Conservation (phyloP, 257 asterid species). For the Osmanthus fragrans region DNA sequence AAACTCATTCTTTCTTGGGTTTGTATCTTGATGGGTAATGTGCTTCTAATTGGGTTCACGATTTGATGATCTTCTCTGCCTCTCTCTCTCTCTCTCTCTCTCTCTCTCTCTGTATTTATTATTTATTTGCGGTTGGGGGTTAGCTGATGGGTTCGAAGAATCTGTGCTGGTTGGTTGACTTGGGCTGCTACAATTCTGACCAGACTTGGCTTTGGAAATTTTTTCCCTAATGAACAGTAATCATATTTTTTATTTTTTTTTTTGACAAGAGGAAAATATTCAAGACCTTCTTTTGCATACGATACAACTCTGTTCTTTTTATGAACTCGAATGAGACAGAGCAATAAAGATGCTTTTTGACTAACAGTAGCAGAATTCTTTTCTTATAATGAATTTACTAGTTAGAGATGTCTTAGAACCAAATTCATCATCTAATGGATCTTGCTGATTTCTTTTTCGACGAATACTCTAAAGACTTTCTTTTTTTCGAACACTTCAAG, state of each 20-base stretch:
- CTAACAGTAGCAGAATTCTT: background rate
- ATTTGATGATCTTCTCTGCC: too few relatives aligned
- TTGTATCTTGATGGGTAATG: background rate
- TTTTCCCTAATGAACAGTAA: too few relatives aligned
- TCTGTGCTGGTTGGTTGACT: background rate
- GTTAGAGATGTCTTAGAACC: background rate
- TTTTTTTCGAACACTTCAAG: background rate
- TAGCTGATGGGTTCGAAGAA: background rate
- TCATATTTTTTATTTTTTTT: too few relatives aligned
- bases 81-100: too few relatives aligned
- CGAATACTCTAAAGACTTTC: background rate
- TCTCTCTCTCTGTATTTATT: too few relatives aligned
- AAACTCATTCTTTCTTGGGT: background rate
- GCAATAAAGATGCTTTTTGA: background rate
- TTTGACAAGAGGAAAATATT: background rate
- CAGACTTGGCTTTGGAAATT: too few relatives aligned
- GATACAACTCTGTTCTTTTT: background rate
- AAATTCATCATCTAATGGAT: background rate
- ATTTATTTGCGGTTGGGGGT: too few relatives aligned
- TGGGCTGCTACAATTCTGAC: too few relatives aligned
- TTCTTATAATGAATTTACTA: too few relatives aligned
- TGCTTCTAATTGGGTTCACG: background rate
- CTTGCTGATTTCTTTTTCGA: background rate
- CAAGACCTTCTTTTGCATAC: background rate
- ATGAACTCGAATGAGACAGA: background rate